Percentiles rank a stretch among this genome's conserved stretches.
Evolutionary conservation across 106 monocot genomes (phyloP).

Genomic region (Vanilla planifolia): DNA sequence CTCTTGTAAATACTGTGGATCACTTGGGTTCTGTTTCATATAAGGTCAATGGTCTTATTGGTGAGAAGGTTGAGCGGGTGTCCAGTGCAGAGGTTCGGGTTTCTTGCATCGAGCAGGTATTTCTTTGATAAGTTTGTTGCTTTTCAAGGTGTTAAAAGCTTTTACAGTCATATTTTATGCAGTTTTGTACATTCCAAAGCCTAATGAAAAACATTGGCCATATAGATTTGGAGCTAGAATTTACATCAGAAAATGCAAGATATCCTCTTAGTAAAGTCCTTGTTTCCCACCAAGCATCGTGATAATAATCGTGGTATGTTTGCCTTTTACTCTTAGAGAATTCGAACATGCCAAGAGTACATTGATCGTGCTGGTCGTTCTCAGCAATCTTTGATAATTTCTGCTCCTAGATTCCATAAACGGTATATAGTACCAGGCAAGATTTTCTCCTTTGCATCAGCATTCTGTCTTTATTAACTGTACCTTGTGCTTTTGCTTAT

Average conservation of each 20-base stretch:
- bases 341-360: constrained; percentile 51
- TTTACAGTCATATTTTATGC: background rate
- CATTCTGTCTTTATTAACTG: background rate
- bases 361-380: constrained; percentile 56
- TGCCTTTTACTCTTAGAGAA: constrained; percentile 36
- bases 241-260: too few species aligned
- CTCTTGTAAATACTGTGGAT: constrained; percentile 83
- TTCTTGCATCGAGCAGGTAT: constrained; percentile 79
- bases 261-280: too few species aligned
- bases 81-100: constrained; percentile 41
- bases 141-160: too few species aligned
- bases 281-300: too few species aligned
- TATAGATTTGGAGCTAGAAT: background rate
- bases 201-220: too few species aligned
- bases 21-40: constrained; percentile 82
- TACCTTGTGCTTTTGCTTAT: background rate
- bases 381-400: constrained; percentile 60
- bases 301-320: background rate
- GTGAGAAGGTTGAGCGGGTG: constrained; percentile 58
- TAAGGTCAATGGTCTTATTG: constrained; percentile 55
- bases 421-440: constrained; percentile 74
- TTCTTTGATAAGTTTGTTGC: background rate
- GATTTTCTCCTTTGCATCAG: constrained; percentile 1
- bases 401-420: constrained; percentile 75
- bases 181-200: background rate